These are phyloP conservation scores for Dendryphion nanum DNA, from an alignment of 2,329 filamentous ascomycete species.

Conservation along the genomic window DNA sequence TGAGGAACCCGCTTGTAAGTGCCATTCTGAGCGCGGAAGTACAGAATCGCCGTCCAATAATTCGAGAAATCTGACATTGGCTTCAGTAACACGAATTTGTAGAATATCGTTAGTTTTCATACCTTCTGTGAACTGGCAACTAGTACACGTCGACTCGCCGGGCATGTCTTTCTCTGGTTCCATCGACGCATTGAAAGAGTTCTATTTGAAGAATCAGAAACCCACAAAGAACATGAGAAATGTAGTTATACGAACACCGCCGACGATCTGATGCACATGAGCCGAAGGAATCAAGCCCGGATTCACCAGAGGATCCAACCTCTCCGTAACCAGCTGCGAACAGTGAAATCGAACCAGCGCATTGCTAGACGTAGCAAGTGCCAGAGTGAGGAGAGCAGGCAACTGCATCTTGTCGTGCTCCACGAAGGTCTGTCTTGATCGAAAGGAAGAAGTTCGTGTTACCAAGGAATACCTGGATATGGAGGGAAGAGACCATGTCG, in stretches of 20 bases:
- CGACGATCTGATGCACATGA: constrained; percentile 24
- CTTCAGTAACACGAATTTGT: too few relatives aligned
- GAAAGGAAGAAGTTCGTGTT: too few relatives aligned
- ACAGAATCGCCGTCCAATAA: constrained; percentile 16
- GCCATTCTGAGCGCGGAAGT: constrained; percentile 14
- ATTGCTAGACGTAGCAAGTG: constrained; percentile 13
- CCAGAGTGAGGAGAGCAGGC: constrained; percentile 10
- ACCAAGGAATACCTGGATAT: too few relatives aligned
- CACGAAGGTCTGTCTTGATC: too few relatives aligned
- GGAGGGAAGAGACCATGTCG: constrained; percentile 6
- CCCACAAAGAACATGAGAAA: background rate
- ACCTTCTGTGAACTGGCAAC: constrained; percentile 14
- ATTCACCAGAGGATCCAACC: constrained; percentile 19
- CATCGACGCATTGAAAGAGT: constrained; percentile 21
- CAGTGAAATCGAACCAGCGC: constrained; percentile 23
- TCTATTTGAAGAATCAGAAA: constrained; percentile 6
- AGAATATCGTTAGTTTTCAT: too few relatives aligned
- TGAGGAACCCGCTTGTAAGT: constrained; percentile 15
- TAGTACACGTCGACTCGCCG: constrained; percentile 18
- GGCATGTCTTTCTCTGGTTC: constrained; percentile 15
- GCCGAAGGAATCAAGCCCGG: constrained; percentile 17
- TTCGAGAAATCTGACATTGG: constrained; percentile 10
- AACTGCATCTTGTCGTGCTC: constrained; percentile 14
- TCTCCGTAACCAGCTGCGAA: constrained; percentile 19
- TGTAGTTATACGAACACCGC: constrained; percentile 11